These are phyloP conservation scores for Cucurbita pepo DNA, from an alignment of 306 rosid genomes.

Conservation along the genomic window DNA sequence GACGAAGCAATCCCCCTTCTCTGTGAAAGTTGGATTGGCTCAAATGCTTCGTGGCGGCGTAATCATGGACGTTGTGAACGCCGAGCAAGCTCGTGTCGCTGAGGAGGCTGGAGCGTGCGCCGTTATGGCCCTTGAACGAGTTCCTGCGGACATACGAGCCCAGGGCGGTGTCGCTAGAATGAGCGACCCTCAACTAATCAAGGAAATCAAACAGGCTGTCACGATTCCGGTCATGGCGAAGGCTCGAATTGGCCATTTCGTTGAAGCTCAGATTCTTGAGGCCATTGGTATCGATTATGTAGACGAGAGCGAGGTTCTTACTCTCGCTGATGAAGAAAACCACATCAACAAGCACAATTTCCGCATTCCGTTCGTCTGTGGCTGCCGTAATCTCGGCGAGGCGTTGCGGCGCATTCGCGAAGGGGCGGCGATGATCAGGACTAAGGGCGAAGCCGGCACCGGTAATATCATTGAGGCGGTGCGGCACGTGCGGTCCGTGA, in stretches of 20 bases:
- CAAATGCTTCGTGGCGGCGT: slow-evolving; percentile 96
- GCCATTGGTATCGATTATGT: slow-evolving; percentile 74
- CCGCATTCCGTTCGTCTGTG: slow-evolving; percentile 75
- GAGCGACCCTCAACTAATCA: slow-evolving; percentile 76
- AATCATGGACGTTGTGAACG: slow-evolving; percentile 88
- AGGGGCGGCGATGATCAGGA: slow-evolving; percentile 87
- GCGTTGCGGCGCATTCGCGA: slow-evolving; percentile 72
- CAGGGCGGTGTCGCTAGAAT: slow-evolving; percentile 86
- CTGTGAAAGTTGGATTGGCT: slow-evolving; percentile 78
- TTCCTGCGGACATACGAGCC: slow-evolving; percentile 73
- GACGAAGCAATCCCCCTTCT: slow-evolving; percentile 57
- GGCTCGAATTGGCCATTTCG: slow-evolving; percentile 85
- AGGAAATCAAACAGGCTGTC: slow-evolving; percentile 69
- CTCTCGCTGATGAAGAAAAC: slow-evolving; percentile 65
- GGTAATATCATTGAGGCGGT: slow-evolving; percentile 76
- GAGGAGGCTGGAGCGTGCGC: slow-evolving; percentile 91
- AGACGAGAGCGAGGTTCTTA: slow-evolving; percentile 74
- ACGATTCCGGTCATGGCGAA: slow-evolving; percentile 92
- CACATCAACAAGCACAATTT: slow-evolving; percentile 88
- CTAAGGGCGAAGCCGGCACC: slow-evolving; percentile 84
- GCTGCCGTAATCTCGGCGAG: slow-evolving; percentile 81
- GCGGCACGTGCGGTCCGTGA: slow-evolving; percentile 66
- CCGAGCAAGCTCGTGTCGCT: slow-evolving; percentile 80
- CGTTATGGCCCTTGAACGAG: slow-evolving; percentile 82
- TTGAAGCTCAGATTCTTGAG: slow-evolving; percentile 82